A percentile compares a stretch with the other conserved stretches of the same genome.
Conservation (phyloP, 345 rosid species). For the Eucalyptus tenuipes region DNA sequence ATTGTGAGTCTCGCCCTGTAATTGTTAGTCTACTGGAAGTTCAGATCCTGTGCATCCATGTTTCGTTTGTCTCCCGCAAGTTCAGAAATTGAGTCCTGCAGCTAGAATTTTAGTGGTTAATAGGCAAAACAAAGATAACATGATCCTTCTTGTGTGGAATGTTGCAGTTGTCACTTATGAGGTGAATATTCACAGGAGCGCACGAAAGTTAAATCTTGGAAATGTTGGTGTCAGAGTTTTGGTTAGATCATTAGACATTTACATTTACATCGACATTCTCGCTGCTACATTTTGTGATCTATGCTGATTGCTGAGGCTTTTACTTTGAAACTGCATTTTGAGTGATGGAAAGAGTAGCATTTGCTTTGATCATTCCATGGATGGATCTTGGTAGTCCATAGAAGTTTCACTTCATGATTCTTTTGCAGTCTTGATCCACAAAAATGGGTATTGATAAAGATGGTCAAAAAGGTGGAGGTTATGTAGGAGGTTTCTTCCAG, state of each 20-base stretch:
- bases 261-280: neutral
- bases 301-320: neutral
- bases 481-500: constrained; percentile 73
- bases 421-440: neutral
- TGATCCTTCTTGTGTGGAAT: neutral
- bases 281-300: neutral
- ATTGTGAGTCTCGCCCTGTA: neutral
- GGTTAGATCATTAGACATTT: neutral
- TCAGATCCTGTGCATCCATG: neutral
- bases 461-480: constrained; percentile 48
- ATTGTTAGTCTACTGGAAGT: neutral
- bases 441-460: constrained; percentile 64
- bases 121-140: neutral
- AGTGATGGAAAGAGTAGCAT: neutral
- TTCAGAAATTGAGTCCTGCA: neutral
- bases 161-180: neutral
- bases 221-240: neutral
- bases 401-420: neutral
- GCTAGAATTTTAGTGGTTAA: neutral
- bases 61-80: neutral
- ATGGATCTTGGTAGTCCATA: neutral
- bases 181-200: neutral
- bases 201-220: neutral
- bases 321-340: neutral
- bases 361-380: neutral